Evolutionary conservation across 176 grass and related monocot species (phyloP), one percentile per base, ranked within the genome.

Genomic region (Pontederia paniculata): DNA sequence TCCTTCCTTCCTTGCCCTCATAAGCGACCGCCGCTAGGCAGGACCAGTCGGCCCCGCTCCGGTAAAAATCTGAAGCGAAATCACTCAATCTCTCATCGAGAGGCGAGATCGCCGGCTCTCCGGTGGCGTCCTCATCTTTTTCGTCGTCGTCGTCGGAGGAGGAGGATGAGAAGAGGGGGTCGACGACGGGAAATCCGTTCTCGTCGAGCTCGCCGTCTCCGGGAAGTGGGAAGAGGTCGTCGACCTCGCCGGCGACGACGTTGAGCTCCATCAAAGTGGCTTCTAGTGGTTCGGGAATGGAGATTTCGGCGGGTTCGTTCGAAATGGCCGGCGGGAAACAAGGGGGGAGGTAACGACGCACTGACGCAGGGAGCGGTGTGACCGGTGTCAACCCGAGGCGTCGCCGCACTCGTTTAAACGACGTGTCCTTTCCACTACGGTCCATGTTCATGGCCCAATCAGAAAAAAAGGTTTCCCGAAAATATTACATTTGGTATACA

Each of bases 31-130:
- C 53, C 14, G 41, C 55, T 54, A 90, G 68, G 50, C 58, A 69
- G 47, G 86, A 82, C 71, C 74, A 85, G 62, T 90, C 78, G 25
- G 60, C 58, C 43, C 86, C 81, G 68, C 78, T 72, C 10, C 78
- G 58, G 69, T 85, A 90, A 48, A 90, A 85, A 41, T 85, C 81
- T 14, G 51, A 71, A 1, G 71, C 74, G 60, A 90, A 82, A 54
- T 65, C 63, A 48, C 63, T 60, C 28, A 12, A 13, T 6, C 43
- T 10, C 3, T n/a, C 60, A 12, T 14, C 12, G 42, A 42, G 47
- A 13, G 41, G 12, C 9, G 8, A 17, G 43, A 48, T 63, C 12
- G 16, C 18, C 43, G 19, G 10, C 9, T 23, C 43, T 21, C 0
- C 44, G 19, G 8, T 9, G 18, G 5, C 17, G 8, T 22, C 42